Base-by-base conservation (phyloP, 345 rosid species). In the Moricandia arvensis region DNA sequence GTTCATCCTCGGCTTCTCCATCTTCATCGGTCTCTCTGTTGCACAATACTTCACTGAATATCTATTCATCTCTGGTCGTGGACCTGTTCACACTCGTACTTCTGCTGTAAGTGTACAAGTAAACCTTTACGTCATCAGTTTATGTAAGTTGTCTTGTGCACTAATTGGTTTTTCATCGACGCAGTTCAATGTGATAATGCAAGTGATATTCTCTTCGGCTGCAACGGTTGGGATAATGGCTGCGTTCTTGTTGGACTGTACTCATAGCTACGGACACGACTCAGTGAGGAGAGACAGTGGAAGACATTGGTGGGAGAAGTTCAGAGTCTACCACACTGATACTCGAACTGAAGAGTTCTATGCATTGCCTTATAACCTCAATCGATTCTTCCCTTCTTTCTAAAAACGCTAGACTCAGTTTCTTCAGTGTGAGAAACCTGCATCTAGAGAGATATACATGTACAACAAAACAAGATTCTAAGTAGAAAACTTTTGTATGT, bases 251-350 rank as follows among this genome's bases (percentile, higher is more conserved):
- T 67, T 95, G 84, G 97, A 92, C 64, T 29, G 74, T 81, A 88
- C 93, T 63, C 96, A 86, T 55, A 79, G 89, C 73, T 63, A 73
- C 2, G 83, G 90, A 21, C 82, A 90, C 49, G 74, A 61, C 60
- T 70, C 89, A 0, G 84, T 84, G 12, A 64, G 89, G 66, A 82
- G 83, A 68, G 98, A 94, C 78, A 87, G 90, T 68, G 97, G 97
- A 57, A 83, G 97, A 68, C 97, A 91, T 55, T 94, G 98, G 96
- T 90, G 95, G 93, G 88, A 33, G 31, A 91, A 88, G 77, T 94
- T 94, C 80, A 79, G 88, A 60, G 58, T 27, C 8, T 91, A 77
- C 72, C 66, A 75, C 6, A 72, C 83, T 17, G 97, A 94, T 79
- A 31, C 81, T 13, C 81, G 92, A 74, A 91, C 83, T 18, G 95